A percentile compares a stretch with the other conserved stretches of the same genome.
phyloP scores from a whole-genome alignment of 257 asterid species.

The Solanum megistacrolobum region DNA sequence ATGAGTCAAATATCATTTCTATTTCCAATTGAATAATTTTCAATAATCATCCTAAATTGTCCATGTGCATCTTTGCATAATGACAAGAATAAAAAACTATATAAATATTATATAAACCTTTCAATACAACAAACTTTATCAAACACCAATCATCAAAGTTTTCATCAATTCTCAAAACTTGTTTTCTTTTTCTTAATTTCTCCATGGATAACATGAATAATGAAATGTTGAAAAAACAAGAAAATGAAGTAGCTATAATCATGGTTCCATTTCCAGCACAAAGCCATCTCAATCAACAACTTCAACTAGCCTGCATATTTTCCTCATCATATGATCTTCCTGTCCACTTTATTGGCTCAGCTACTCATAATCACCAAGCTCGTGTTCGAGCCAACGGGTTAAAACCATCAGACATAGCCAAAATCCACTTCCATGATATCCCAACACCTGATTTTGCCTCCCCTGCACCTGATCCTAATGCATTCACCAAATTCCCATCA shows the following conservation, averaged over 20 bases:
- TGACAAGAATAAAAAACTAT: background rate
- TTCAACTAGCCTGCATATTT: slow-evolving; percentile 29
- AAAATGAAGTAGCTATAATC: background rate
- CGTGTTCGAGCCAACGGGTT: slow-evolving; percentile 14
- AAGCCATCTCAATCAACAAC: slow-evolving; percentile 36
- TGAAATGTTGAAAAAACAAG: background rate
- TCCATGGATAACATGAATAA: background rate
- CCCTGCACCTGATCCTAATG: slow-evolving; percentile 38
- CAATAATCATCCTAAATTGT: background rate
- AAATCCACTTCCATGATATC: slow-evolving; percentile 31
- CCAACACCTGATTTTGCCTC: slow-evolving; percentile 26
- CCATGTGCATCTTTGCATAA: background rate
- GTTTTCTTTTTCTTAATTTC: too few relatives aligned
- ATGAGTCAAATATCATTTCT: background rate
- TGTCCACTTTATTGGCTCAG: slow-evolving; percentile 25
- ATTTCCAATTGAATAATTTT: background rate
- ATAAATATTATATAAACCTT: background rate
- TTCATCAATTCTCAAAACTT: background rate
- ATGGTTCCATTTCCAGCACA: slow-evolving; percentile 23
- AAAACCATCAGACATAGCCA: slow-evolving; percentile 11
- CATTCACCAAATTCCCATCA: slow-evolving; percentile 27
- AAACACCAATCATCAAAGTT: background rate
- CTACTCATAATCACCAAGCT: slow-evolving; percentile 43
- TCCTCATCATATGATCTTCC: slow-evolving; percentile 22
- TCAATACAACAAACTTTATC: background rate